Evolutionary conservation across 495 filamentous ascomycete species (phyloP).

Genomic region (Cercophora newfieldiana): DNA sequence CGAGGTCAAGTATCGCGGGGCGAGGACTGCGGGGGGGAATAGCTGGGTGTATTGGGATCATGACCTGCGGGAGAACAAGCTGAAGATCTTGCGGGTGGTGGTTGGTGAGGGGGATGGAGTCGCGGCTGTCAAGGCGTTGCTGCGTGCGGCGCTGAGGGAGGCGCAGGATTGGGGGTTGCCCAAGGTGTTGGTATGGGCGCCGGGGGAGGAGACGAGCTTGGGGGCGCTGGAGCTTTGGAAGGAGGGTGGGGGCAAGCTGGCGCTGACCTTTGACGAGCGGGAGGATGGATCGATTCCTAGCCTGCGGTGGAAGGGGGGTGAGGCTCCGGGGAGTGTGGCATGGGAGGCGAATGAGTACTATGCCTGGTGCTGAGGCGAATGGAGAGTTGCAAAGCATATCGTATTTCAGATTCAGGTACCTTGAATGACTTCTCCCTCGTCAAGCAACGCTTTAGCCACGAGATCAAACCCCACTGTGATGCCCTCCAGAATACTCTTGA

Average conservation of each 20-base stretch:
- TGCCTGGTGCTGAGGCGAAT: constrained; percentile 39
- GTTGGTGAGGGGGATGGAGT: neutral
- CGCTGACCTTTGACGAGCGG: constrained; percentile 19
- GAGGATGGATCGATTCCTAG: constrained; percentile 27
- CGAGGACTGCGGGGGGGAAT: constrained; percentile 9
- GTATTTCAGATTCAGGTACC: neutral
- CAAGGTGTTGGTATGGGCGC: constrained; percentile 25
- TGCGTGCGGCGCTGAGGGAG: constrained; percentile 20
- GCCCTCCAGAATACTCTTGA: constrained; percentile 18
- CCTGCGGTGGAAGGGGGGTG: constrained; percentile 19
- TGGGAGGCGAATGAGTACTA: constrained; percentile 25
- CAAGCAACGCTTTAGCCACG: constrained; percentile 16
- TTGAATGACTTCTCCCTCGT: neutral
- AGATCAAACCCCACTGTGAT: constrained; percentile 17
- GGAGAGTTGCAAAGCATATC: constrained; percentile 22
- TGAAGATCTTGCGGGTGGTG: constrained; percentile 18
- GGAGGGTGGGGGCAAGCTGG: constrained; percentile 9
- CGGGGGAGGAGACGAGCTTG: neutral
- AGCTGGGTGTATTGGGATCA: constrained; percentile 24
- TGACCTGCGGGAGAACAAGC: constrained; percentile 26
- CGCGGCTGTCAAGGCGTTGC: constrained; percentile 8
- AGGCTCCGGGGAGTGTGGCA: constrained; percentile 8
- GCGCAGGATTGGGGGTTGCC: constrained; percentile 20
- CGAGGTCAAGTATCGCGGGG: constrained; percentile 18
- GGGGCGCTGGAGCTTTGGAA: constrained; percentile 18